phyloP scores from a whole-genome alignment of 192 early-diverging fungal species.

The Gaertneriomyces semiglobifer region DNA sequence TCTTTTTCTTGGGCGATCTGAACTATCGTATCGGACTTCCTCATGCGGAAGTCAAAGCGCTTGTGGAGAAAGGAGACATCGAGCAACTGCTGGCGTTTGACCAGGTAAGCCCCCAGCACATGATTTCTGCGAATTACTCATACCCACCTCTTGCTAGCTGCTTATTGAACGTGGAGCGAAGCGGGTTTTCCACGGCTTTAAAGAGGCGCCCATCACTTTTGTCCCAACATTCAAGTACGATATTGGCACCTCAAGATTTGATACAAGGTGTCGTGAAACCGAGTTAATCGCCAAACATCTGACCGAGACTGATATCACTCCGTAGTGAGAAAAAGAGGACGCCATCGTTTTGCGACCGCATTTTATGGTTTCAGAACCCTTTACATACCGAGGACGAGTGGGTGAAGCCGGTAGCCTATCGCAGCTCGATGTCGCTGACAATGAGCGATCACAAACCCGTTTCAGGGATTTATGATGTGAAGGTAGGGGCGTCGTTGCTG shows the following conservation, averaged over 20 bases:
- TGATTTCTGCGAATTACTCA: not conserved
- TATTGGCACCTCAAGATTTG: conserved; percentile 74
- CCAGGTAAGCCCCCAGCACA: conserved; percentile 51
- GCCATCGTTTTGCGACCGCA: conserved; percentile 93
- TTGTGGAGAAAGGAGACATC: conserved; percentile 55
- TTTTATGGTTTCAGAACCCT: conserved; percentile 76
- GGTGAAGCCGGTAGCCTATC: conserved; percentile 52
- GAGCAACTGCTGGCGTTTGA: conserved; percentile 72
- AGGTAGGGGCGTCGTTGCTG: conserved; percentile 37
- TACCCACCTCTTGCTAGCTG: conserved; percentile 42
- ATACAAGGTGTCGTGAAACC: conserved; percentile 56
- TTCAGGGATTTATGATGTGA: conserved; percentile 59
- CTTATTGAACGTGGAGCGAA: conserved; percentile 56
- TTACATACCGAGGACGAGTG: conserved; percentile 35
- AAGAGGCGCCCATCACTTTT: conserved; percentile 77
- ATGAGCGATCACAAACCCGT: conserved; percentile 95
- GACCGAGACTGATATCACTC: not conserved
- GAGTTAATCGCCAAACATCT: not conserved
- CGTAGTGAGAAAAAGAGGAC: conserved; percentile 70
- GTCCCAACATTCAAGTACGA: conserved; percentile 92
- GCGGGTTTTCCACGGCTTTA: conserved; percentile 79
- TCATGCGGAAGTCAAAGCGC: conserved; percentile 56
- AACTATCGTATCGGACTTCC: conserved; percentile 84
- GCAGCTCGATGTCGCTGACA: conserved; percentile 58
- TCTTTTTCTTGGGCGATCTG: conserved; percentile 92